Evolutionary conservation across 2,329 filamentous ascomycete species (phyloP), one percentile per base, ranked within the genome.

Genomic region (Phyllosticta ampelicida): DNA sequence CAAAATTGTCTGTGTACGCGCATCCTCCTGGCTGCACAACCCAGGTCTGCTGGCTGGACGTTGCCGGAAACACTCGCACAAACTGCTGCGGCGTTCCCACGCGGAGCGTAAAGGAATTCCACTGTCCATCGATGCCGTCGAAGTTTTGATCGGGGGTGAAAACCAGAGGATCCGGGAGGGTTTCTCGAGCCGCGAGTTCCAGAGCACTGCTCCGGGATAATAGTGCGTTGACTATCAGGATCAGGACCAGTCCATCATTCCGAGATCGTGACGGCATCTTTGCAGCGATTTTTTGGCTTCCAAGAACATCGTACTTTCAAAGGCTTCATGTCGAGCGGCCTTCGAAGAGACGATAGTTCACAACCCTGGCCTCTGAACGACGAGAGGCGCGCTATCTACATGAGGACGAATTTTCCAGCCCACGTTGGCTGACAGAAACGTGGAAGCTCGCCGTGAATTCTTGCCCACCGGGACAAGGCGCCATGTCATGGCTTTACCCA

Each of bases 61-160:
- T 72, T 68, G 59, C 73, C 11, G 68, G 64, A 8, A 70, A 59
- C 36, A 70, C 61, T 54, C 66, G 66, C 48, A 69, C 60, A 51
- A 66, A 64, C 48, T 70, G 68, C 21, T 63, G 52, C 6, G 66
- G 64, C 4, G 61, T 67, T 48, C 68, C 68, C 16, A 69, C 61
- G 50, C 63, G 61, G 28, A 70, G 64, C 11, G 64, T 63, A 59
- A 71, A 71, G 11, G 67, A 66, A 1, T 63, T 65, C 68, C 68
- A 71, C 16, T 63, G 62, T 2, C 68, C 68, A 54, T 71, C 68
- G 44, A 63, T 62, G 13, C 67, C 68, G 52, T 71, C 67, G 63
- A 66, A 74, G 57, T 68, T 65, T 63, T 74, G 71, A 48, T 69
- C 66, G 9, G 71, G 71, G 28, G 66, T 61, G 44, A 74, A 67